These are phyloP conservation scores for Misopates orontium DNA, from an alignment of 257 asterid species.

Conservation along the genomic window DNA sequence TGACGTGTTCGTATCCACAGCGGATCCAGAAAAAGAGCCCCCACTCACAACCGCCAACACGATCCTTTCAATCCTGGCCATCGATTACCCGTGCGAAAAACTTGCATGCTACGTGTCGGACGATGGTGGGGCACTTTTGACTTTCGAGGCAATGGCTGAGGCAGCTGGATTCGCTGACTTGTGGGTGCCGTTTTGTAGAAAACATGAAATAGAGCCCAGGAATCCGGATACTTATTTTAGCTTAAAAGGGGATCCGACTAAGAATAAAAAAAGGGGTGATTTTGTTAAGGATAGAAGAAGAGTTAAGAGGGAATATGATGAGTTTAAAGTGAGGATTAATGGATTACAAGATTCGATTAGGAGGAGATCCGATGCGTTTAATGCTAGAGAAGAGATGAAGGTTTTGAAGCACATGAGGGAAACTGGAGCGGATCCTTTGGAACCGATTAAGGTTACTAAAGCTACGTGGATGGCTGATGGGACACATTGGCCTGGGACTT, in stretches of 20 bases:
- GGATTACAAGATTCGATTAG: conserved; percentile 66
- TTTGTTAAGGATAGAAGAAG: neutral
- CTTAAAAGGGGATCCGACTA: conserved; percentile 54
- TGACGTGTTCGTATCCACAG: conserved; percentile 80
- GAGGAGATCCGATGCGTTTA: conserved; percentile 60
- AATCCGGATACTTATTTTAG: conserved; percentile 94
- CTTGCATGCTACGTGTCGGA: conserved; percentile 90
- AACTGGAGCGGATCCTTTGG: conserved; percentile 46
- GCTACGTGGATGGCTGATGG: conserved; percentile 84
- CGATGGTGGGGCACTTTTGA: conserved; percentile 92
- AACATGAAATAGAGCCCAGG: conserved; percentile 74
- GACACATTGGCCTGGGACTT: conserved; percentile 77
- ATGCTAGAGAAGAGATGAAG: conserved; percentile 64
- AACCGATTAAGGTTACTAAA: conserved; percentile 49
- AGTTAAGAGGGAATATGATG: conserved; percentile 79
- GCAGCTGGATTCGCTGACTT: conserved; percentile 83
- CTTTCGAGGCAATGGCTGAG: conserved; percentile 91
- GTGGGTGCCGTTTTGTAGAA: conserved; percentile 97
- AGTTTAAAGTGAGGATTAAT: conserved; percentile 78
- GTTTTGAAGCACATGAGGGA: conserved; percentile 49
- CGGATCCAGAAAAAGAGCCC: conserved; percentile 88
- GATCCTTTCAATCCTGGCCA: conserved; percentile 85
- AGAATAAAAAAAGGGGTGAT: neutral
- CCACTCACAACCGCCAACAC: conserved; percentile 92
- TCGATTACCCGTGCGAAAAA: conserved; percentile 82